Evolutionary conservation across 331 rosid species (phyloP), one percentile per base, ranked within the genome.

Genomic region (Telfairia occidentalis): DNA sequence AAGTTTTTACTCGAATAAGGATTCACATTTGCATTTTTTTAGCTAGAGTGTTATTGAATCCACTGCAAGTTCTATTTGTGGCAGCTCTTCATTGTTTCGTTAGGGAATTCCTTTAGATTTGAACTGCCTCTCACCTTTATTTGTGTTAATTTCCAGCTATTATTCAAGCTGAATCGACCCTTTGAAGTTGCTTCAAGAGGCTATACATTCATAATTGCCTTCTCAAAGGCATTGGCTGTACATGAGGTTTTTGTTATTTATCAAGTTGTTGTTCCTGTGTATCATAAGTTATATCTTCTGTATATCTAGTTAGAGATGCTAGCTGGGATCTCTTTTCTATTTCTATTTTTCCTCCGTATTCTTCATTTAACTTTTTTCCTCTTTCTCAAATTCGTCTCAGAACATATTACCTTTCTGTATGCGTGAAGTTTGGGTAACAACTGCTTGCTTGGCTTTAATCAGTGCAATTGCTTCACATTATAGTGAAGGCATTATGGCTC

Each of bases 401-500:
- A 88, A 78, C 81, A 86, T 83, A 81, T 87, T 92, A 16, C 97
- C 99, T 24, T 95, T 90, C 80, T 95, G 97, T 73, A 87, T 87
- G 97, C 96, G 97, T 75, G 99, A 95, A 89, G 89, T 92, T 72
- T 95, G 99, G 99, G 93, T 89, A 74, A 81, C 89, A 81, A 90
- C 97, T 66, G 96, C 97, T 83, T 92, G 96, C 89, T 64, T 86
- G 85, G 88, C 90, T 69, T 83, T 95, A 75, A 84, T 89, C 83
- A 79, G 86, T 70, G 92, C 92, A 79, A 90, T 89, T 71, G 84
- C 86, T 81, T 89, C 92, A 73, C 90, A 82, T 81, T 89, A 87
- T 87, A 81, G 71, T 19, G 90, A 90, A 71, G 97, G 90, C 72
- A 85, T 80, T 64, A 84, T 85, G 75, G 85, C 83, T 73, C 85